Evolutionary conservation across 768 basidiomycete genomes (phyloP), one percentile per base, ranked within the genome.

Genomic region (Rhodotorula diobovata): DNA sequence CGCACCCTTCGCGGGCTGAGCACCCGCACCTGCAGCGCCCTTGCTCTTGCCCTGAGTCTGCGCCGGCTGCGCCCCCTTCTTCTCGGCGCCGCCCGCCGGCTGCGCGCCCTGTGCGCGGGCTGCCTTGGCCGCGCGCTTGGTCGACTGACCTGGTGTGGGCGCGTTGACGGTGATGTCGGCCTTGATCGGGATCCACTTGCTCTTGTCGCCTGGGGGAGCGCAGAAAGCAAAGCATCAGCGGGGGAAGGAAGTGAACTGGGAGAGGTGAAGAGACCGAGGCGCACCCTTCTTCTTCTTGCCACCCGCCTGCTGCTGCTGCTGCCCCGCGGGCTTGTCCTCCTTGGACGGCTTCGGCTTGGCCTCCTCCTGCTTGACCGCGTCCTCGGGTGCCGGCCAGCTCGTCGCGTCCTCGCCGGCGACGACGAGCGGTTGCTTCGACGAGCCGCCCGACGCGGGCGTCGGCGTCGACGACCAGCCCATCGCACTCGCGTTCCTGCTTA

Each of bases 271-370:
- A 43, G 41, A 18, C 10, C 14, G 55, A 51, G 45, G 32, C 70
- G 56, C 50, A 68, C 71, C 71, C 71, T 72, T 72, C 71, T 72
- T 72, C 62, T 61, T 68, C 63, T 68, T 67, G 32, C 39, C 53
- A 18, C 59, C 37, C 4, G 34, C 6, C 14, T 39, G 23, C 28
- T 37, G 61, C 14, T 39, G 23, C 28, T 37, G 61, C 55, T 72
- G 57, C 21, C 30, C 45, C 25, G 23, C 61, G 15, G 25, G 23
- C 39, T 60, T 55, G 45, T 53, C 45, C 25, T 48, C 61, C 53
- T 51, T 66, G 23, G 21, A 1, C 54, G 55, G 28, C 50, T 66
- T 56, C 35, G 55, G 28, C 56, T 60, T 58, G 61, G 63, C 53
- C 51, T 63, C 34, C 28, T 54, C 43, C 58, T 71, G 51, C 57